A percentile compares a stretch with the other conserved stretches of the same genome.
Evolutionary conservation across 495 filamentous ascomycete species (phyloP).

Genomic region (Podospora conica): DNA sequence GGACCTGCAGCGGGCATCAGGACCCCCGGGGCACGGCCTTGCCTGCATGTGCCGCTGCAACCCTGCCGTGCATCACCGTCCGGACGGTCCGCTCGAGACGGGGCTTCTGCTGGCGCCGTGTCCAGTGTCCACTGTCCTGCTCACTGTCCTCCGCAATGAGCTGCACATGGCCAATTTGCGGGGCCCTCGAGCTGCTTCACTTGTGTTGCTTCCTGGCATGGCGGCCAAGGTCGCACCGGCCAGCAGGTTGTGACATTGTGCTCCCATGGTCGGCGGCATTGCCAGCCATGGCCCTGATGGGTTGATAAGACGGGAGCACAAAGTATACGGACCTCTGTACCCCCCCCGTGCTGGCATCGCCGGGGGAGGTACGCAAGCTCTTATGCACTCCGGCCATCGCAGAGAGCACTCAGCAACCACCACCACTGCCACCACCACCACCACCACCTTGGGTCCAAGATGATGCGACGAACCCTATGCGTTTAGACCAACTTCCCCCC

Average conservation of each 20-base stretch:
- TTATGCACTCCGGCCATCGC: background rate
- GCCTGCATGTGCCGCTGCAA: background rate
- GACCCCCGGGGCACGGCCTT: background rate
- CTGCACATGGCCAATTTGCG: background rate
- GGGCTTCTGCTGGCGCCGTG: no score
- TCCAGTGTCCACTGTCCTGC: no score
- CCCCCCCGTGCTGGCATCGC: background rate
- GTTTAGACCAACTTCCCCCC: background rate
- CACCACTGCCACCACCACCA: no score
- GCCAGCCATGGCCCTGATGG: background rate
- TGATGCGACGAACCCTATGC: background rate
- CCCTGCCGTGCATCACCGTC: background rate
- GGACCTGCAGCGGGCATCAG: constrained; percentile 1
- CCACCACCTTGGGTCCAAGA: no score
- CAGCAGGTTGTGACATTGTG: background rate
- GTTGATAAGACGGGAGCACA: background rate
- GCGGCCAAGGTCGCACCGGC: background rate
- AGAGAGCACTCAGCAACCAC: no score
- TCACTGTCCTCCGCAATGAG: no score
- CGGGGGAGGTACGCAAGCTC: background rate
- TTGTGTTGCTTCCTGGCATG: background rate
- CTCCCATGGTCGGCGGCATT: background rate
- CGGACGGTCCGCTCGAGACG: background rate
- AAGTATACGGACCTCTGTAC: background rate
- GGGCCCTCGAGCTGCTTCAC: background rate